phyloP scores from a whole-genome alignment of 768 basidiomycete genomes.

The Peribolospora kevripleyi region DNA sequence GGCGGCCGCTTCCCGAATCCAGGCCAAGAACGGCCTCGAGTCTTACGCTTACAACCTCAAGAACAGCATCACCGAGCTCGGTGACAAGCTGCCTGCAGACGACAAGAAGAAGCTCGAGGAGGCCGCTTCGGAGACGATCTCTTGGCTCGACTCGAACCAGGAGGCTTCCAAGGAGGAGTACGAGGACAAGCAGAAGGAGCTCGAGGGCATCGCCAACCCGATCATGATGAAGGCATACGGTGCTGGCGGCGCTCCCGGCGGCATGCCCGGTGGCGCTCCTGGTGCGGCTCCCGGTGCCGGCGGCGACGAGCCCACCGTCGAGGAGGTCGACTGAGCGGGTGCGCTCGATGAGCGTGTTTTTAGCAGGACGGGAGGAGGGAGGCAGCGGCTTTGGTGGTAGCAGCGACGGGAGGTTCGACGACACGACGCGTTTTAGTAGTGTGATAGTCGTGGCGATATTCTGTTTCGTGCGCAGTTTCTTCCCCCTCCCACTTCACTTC shows the following conservation, averaged over 20 bases:
- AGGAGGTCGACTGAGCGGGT: constrained; percentile 39
- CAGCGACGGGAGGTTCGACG: too few relatives aligned
- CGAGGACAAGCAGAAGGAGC: constrained; percentile 74
- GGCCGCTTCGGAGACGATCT: constrained; percentile 58
- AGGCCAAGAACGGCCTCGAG: constrained; percentile 75
- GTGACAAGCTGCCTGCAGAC: constrained; percentile 59
- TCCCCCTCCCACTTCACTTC: too few relatives aligned
- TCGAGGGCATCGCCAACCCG: constrained; percentile 53
- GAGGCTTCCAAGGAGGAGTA: constrained; percentile 88
- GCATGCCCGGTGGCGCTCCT: constrained; percentile 34
- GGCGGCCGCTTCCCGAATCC: constrained; percentile 55
- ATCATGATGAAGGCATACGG: constrained; percentile 34
- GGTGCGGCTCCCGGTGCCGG: constrained; percentile 16
- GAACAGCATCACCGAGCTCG: constrained; percentile 58
- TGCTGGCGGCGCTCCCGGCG: constrained; percentile 37
- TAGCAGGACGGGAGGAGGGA: too few relatives aligned
- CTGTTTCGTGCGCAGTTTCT: too few relatives aligned
- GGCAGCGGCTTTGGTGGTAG: too few relatives aligned
- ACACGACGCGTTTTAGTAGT: too few relatives aligned
- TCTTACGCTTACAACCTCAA: constrained; percentile 89
- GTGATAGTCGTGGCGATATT: too few relatives aligned
- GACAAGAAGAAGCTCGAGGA: constrained; percentile 66
- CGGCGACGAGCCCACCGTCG: constrained; percentile 59
- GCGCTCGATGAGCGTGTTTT: too few relatives aligned
- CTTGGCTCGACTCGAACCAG: constrained; percentile 41